Base-by-base conservation (phyloP, 2,329 filamentous ascomycete species). In the Metarhizium rileyi region DNA sequence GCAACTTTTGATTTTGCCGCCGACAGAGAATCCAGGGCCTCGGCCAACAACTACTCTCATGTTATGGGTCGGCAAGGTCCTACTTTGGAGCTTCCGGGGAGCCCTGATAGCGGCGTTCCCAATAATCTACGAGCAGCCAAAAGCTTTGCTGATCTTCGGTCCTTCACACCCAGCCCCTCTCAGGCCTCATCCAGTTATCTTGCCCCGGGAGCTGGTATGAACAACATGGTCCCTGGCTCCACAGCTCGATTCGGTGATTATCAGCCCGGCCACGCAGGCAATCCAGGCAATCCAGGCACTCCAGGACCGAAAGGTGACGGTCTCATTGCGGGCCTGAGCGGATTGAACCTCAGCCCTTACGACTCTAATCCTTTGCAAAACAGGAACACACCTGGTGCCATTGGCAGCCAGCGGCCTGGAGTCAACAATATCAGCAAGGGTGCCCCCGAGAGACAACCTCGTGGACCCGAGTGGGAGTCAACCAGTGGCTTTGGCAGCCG, bases 1-100 rank as follows among this genome's bases (percentile, higher is more conserved):
- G 93, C 93, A n/a, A 97, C 93, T 2, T 95, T 94, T 57, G 93
- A 97, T 67, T 97, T 97, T 67, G 90, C 87, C 56, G 86, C 90
- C 54, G 81, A 87, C 47, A 79, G 87, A 48, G 86, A 85, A 53
- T 84, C 86, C 22, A 70, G 77, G 20, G 72, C 71, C 28, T 83
- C 83, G 20, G 76, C 75, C 45, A 82, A 79, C 56, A 85, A 85
- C 56, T 91, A 90, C 57, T 60, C 66, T 56, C 83, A 83, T 59
- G 80, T 86, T 2, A 78, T 95, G 52, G 84, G 87, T 22, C 83
- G 91, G 55, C 88, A 91, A 57, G 84, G 85, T 26, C 87, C 87
- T 27, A 90, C 90, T n/a, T 74, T 97, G 35, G 87, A 90, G 63
- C 82, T 93, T 51, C 83, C 90, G n/a, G 88, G 88, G 56, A 90